phyloP scores from a whole-genome alignment of 257 asterid species.

The Forsythia viridissima region DNA sequence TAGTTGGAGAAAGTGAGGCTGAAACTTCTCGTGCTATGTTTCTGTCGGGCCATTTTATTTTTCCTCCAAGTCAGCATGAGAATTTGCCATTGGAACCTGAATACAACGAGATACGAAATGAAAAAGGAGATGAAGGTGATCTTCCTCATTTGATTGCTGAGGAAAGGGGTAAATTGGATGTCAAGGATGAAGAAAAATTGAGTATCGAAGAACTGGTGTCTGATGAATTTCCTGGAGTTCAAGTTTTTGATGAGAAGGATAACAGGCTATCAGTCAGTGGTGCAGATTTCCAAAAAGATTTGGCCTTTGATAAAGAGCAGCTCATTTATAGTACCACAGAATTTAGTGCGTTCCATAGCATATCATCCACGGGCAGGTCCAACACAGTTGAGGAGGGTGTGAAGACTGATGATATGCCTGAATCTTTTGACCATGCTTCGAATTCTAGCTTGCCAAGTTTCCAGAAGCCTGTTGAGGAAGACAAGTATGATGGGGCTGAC shows the following conservation, averaged over 20 bases:
- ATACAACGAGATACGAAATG: slow-evolving; percentile 31
- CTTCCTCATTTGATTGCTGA: slow-evolving; percentile 29
- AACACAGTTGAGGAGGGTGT: slow-evolving; percentile 35
- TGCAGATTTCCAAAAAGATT: slow-evolving; percentile 24
- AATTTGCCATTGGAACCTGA: slow-evolving; percentile 58
- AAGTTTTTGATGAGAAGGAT: slow-evolving; percentile 37
- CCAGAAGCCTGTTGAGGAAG: slow-evolving; percentile 38
- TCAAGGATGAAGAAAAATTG: slow-evolving; percentile 35
- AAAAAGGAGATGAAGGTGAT: slow-evolving; percentile 36
- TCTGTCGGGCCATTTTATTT: slow-evolving; percentile 72
- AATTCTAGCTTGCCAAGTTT: slow-evolving; percentile 36
- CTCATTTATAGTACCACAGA: slow-evolving; percentile 39
- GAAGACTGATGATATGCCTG: slow-evolving; percentile 31
- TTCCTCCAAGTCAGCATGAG: slow-evolving; percentile 81
- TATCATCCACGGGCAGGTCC: slow-evolving; percentile 32
- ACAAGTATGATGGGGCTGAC: slow-evolving; percentile 40
- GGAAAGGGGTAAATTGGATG: slow-evolving; percentile 29
- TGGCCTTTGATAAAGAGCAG: slow-evolving; percentile 35
- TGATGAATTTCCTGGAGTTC: slow-evolving; percentile 41
- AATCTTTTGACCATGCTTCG: slow-evolving; percentile 30
- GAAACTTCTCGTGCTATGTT: slow-evolving; percentile 67
- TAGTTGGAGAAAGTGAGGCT: slow-evolving; percentile 38
- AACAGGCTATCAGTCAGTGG: slow-evolving; percentile 32
- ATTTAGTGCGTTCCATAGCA: slow-evolving; percentile 43
- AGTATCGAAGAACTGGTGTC: slow-evolving; percentile 28